Evolutionary conservation across 2,329 filamentous ascomycete genomes (phyloP), one percentile per base, ranked within the genome.

Genomic region (Coniella lustricola): DNA sequence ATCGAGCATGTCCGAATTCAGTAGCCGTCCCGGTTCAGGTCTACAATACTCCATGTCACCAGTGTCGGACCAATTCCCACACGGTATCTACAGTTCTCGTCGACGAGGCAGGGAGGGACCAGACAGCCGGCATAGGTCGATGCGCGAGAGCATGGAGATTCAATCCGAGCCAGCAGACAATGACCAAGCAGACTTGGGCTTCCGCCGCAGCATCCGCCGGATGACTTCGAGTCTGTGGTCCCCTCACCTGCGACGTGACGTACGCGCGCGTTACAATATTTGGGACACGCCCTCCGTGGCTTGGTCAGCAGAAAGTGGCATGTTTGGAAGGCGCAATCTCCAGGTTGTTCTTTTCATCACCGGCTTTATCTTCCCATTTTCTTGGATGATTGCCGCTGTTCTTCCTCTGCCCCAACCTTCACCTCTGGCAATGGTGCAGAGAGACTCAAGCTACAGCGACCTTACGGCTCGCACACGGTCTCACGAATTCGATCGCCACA

Each of bases 311-410:
- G 79, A 81, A 34, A 78, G 76, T 32, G 74, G 77, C 14, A 60
- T 79, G 3, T 73, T 85, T 54, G 82, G 82, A 44, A 77, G 78
- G 54, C 77, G 85, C 53, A 90, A 90, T 60, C 68, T 81, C 40
- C 89, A 94, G 64, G 76, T 91, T 25, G 70, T 85, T 45, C 70
- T 87, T 42, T 94, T 94, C 66, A 79, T 82, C 48, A 36, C 84
- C 40, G 89, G 89, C 20, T 94, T 94, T 60, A 69, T 91, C 40
- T 80, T 89, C 59, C 89, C 87, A 5, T 75, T 89, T 52, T 85
- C 84, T 48, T 94, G 88, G 88, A 86, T 91, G 69, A 72, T 89
- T 54, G 89, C 84, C 2, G 79, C 87, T 1, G 74, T 90, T 46
- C 70, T 93, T 12, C 86, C 87, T 1, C 66, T 94, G 7, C 86